These are phyloP conservation scores for Pseudogymnoascus destructans DNA, from an alignment of 2,329 filamentous ascomycete species.

Conservation along the genomic window DNA sequence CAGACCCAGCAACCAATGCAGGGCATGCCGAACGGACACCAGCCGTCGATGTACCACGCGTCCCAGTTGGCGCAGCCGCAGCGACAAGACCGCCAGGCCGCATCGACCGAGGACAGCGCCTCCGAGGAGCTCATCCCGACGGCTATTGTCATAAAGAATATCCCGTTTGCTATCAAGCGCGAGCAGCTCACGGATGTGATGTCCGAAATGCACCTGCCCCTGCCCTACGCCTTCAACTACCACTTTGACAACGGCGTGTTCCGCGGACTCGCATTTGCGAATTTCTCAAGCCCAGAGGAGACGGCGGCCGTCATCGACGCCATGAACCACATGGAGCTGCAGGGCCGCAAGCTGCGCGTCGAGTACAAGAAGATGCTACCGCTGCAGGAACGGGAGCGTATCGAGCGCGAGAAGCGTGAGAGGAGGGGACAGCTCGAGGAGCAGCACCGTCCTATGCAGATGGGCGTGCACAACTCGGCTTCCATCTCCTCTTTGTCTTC, in stretches of 20 bases:
- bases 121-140: constrained; percentile 87
- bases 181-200: constrained; percentile 87
- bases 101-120: constrained; percentile 11
- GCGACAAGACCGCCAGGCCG: neutral
- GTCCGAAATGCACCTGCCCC: constrained; percentile 83
- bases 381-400: constrained; percentile 82
- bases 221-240: constrained; percentile 98
- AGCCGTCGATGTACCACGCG: neutral
- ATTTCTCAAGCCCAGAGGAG: constrained; percentile 92
- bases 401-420: constrained; percentile 94
- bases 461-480: constrained; percentile 62
- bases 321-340: constrained; percentile 91
- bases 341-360: constrained; percentile 85
- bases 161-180: constrained; percentile 95
- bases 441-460: constrained; percentile 65
- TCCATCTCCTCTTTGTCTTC: constrained; percentile 64
- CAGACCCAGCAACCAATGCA: constrained; percentile 4
- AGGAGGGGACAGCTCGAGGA: constrained; percentile 92
- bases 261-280: constrained; percentile 88
- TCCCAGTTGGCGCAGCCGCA: constrained; percentile 3
- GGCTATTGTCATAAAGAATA: constrained; percentile 98
- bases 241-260: constrained; percentile 98
- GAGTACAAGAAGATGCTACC: constrained; percentile 99
- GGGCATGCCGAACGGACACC: neutral
- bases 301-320: constrained; percentile 83